These are phyloP conservation scores for Aspergillus nomiae DNA, from an alignment of 2,329 filamentous ascomycete species.

Conservation along the genomic window DNA sequence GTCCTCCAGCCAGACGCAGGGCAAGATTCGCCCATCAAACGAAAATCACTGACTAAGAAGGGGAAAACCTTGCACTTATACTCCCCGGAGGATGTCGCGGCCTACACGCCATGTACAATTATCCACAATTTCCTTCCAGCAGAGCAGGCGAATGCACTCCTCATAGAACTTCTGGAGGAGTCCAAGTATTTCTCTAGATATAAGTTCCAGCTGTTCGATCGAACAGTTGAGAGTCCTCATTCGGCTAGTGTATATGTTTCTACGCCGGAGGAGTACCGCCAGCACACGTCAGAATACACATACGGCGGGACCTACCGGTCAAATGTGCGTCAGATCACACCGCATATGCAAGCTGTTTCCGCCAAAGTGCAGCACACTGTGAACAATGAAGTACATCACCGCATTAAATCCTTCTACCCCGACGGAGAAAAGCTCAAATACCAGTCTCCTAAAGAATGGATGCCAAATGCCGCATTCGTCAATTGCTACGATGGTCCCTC, in stretches of 20 bases:
- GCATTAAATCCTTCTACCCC: slow-evolving; percentile 70
- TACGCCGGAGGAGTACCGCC: slow-evolving; percentile 66
- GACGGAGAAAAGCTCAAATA: slow-evolving; percentile 72
- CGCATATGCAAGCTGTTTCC: slow-evolving; percentile 71
- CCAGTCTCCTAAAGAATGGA: slow-evolving; percentile 74
- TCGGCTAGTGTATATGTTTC: slow-evolving; percentile 83
- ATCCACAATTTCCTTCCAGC: slow-evolving; percentile 84
- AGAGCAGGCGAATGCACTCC: slow-evolving; percentile 70
- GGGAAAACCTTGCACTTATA: slow-evolving; percentile 84
- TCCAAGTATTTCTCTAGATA: slow-evolving; percentile 68
- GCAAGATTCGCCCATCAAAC: slow-evolving; percentile 7
- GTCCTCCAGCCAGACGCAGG: slow-evolving; percentile 38
- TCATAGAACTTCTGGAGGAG: slow-evolving; percentile 75
- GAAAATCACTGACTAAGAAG: slow-evolving; percentile 64
- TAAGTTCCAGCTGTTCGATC: slow-evolving; percentile 85
- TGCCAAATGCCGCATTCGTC: slow-evolving; percentile 86
- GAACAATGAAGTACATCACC: slow-evolving; percentile 72
- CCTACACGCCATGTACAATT: slow-evolving; percentile 85
- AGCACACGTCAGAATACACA: slow-evolving; percentile 76
- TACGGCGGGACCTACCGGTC: slow-evolving; percentile 80
- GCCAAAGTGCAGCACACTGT: slow-evolving; percentile 72
- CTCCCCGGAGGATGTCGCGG: slow-evolving; percentile 75
- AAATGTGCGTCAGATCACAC: slow-evolving; percentile 75
- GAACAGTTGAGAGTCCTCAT: slow-evolving; percentile 81
- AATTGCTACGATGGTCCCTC: slow-evolving; percentile 86